These are phyloP conservation scores for Sorghum bicolor DNA, from an alignment of 176 grass and related monocot genomes.

Conservation along the genomic window Sorghum_bicolor_NCBIv3 NC_012875.2:48635001-48635500, in stretches of 20 bases:
- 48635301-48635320: background rate
- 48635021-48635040: background rate
- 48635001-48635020: too few species aligned
- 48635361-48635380: background rate
- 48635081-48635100: background rate
- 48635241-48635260: background rate
- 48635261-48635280: background rate
- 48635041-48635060: background rate
- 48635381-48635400: conserved; percentile 14
- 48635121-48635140: background rate
- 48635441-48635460: too few species aligned
- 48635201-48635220: background rate
- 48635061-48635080: background rate
- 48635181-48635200: background rate
- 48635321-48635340: background rate
- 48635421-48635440: too few species aligned
- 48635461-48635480: background rate
- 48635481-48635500: background rate
- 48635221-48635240: background rate
- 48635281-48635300: background rate
- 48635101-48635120: background rate
- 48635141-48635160: background rate
- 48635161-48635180: background rate
- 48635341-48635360: background rate
- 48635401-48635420: background rate